Evolutionary conservation across 31 red algal genomes (phyloP), one percentile per base, ranked within the genome.

Genomic region (Bonnemaisonia californica): DNA sequence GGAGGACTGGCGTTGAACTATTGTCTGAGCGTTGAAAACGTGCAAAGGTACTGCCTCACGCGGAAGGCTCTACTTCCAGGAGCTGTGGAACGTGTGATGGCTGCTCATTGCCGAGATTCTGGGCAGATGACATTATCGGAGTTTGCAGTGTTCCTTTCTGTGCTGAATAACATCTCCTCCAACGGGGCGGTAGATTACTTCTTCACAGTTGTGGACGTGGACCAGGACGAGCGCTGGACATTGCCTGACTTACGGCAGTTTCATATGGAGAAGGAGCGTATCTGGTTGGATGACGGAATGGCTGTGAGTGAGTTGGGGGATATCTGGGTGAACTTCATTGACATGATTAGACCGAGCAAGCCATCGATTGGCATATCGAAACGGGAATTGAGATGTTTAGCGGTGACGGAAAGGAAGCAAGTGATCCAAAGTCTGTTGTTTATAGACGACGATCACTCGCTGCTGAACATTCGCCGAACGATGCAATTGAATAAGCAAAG

Each of bases 141-240:
- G 62, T 97, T 97, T 76, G 76, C 89, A 2, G 55, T 81, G 3
- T 70, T 97, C 31, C 73, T 85, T 12, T 73, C 75, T 19, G 89
- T 91, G 0, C 60, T 97, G 48, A 75, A 76, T 16, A 87, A 97
- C 62, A 68, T 91, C 8, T 65, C 84, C 13, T 87, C 81, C 35
- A 66, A 80, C 48, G 83, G 74, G 1, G 86, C 90, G 1, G 67
- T 84, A 8, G 90, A 98, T 40, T 91, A 87, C 32, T 76, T 93
- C 47, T 98, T 98, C 82, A 83, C 77, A 4, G 76, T 93, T 1
- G 69, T 93, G 16, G 95, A 98, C 68, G 74, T 69, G 4, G 95
- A 98, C 42, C 84, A 83, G 39, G 90, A 98, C 67, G 95, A 89
- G 18, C 79, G 58, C 11, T 82, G 88, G 80, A 91, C 95, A 22